Evolutionary conservation across 495 filamentous ascomycete species (phyloP).

Genomic region (Bathelium albidoporum): DNA sequence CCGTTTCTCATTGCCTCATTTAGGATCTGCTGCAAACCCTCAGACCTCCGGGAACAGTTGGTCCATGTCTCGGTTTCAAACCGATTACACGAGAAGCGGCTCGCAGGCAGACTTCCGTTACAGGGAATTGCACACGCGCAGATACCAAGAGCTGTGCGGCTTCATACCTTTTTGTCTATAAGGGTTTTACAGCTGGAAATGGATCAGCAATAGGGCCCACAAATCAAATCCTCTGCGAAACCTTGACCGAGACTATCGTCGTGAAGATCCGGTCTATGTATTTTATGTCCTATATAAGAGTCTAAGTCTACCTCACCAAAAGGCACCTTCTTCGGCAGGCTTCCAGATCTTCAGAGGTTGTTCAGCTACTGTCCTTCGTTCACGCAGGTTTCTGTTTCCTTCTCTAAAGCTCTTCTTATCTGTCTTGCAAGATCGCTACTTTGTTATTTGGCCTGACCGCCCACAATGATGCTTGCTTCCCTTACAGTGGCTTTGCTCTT

Average conservation of each 20-base stretch:
- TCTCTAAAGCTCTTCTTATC: background rate
- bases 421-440: constrained; percentile 2
- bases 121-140: background rate
- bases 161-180: background rate
- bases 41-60: background rate
- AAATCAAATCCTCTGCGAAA: background rate
- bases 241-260: background rate
- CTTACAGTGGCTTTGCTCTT: constrained; percentile 1
- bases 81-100: background rate
- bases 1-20: constrained; percentile 1
- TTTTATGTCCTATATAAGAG: constrained; percentile 2
- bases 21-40: background rate
- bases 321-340: background rate
- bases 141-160: background rate
- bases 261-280: constrained; percentile 2
- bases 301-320: constrained; percentile 3
- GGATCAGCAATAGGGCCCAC: background rate
- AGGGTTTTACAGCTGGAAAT: constrained; percentile 2
- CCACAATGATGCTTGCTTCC: constrained; percentile 2
- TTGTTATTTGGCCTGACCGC: background rate
- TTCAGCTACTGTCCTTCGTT: background rate
- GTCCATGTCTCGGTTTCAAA: constrained; percentile 1
- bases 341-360: background rate
- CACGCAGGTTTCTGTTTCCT: background rate
- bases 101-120: background rate